Base-by-base conservation (phyloP, 108 stramenopile genomes). In the Cyclotella kingstonii region DNA sequence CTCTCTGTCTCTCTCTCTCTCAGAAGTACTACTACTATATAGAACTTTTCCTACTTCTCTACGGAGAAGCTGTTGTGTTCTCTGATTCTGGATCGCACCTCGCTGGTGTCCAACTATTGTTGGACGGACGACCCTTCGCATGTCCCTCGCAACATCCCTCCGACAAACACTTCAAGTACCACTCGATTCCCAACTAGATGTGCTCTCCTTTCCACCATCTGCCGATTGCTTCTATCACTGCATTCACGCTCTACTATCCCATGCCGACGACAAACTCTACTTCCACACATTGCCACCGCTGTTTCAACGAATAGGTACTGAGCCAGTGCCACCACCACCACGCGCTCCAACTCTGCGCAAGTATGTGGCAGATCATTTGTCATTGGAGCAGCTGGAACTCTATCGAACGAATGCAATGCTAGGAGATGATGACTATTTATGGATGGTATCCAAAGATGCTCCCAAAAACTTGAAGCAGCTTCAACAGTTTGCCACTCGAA, bases 141-240 rank as follows among this genome's bases (percentile, higher is more conserved):
- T 74, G 73, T 74, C 73, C 15, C 48, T 66, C 29, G 17, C 66
- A 17, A 61, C 73, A 21, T 65, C 73, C 4, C 66, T 74, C 5
- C 47, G 60, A 12, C 15, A 62, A 35, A 62, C 59, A 1, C 60
- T 74, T 18, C 50, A 54, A 25, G 40, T 74, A n/a, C 38, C 73
- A 10, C 11, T 30, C 35, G 26, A 42, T 31, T 33, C 51, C 18
- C 54, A 60, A 14, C 27, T 74, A 18, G 66, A 61, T 19, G 73
- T 74, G 5, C 15, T 74, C 21, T 68, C 73, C 49, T 33, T 74
- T 0, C 22, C 31, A 10, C 48, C 73, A 5, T 62, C 73, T 34
- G 73, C 66, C 19, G 73, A 74, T 46, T 74, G 73, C 66, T 55
- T 74, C 33, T 74, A 68, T 19, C 66, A 74, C 29, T 68, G 66